Percentiles rank a stretch among this genome's conserved stretches.
Evolutionary conservation across 805 yeast genomes (phyloP).

Genomic region (Candida coleopterorum): DNA sequence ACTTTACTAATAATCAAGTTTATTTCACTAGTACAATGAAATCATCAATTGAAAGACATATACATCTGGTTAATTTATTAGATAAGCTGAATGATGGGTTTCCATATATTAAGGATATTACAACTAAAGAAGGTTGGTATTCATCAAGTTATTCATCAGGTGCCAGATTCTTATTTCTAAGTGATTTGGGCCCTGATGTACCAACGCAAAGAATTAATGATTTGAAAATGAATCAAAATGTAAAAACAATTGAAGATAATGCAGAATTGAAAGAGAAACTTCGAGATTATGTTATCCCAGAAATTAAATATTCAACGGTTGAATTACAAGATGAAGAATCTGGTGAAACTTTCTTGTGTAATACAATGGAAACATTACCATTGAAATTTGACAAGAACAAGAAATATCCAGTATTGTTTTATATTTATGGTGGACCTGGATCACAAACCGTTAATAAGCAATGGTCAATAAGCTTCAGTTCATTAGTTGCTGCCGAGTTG

Average conservation of each 20-base stretch:
- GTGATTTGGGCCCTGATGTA: slow-evolving; percentile 72
- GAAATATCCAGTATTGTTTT: slow-evolving; percentile 83
- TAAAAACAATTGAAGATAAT: slow-evolving; percentile 46
- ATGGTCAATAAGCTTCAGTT: slow-evolving; percentile 62
- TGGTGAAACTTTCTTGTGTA: slow-evolving; percentile 45
- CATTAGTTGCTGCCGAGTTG: slow-evolving; percentile 70
- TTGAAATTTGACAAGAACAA: slow-evolving; percentile 55
- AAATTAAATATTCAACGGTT: slow-evolving; percentile 47
- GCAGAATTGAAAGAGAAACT: slow-evolving; percentile 35
- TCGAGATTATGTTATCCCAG: slow-evolving; percentile 52
- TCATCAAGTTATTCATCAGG: slow-evolving; percentile 76
- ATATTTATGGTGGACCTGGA: slow-evolving; percentile 94
- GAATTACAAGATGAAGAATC: slow-evolving; percentile 42
- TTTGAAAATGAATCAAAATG: slow-evolving; percentile 24
- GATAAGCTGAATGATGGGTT: slow-evolving; percentile 34
- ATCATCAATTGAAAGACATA: slow-evolving; percentile 78
- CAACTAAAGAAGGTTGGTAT: slow-evolving; percentile 57
- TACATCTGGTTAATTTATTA: slow-evolving; percentile 61
- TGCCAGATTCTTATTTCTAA: slow-evolving; percentile 61
- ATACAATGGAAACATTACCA: slow-evolving; percentile 76
- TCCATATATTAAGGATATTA: slow-evolving; percentile 43
- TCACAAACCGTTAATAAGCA: slow-evolving; percentile 72
- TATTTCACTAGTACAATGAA: slow-evolving; percentile 71
- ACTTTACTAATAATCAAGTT: slow-evolving; percentile 40
- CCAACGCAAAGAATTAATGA: slow-evolving; percentile 73